Evolutionary conservation across 306 rosid species (phyloP), one percentile per base, ranked within the genome.

Genomic region (Quercus ilex): DNA sequence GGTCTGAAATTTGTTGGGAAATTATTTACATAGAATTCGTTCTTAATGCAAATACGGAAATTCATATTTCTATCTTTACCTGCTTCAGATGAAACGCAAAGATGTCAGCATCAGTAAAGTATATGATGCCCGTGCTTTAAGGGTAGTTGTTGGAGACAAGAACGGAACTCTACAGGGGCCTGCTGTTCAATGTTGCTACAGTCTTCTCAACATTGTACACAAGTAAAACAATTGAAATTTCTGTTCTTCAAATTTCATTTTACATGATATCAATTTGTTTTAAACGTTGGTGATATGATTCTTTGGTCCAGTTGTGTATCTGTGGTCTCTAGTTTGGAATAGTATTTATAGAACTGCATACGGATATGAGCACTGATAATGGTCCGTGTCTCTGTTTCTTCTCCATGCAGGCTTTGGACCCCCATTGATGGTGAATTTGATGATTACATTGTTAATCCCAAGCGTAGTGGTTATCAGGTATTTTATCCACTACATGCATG

Each of bases 391-490:
- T 62, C 60, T 68, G 20, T 84, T 65, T 77, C 18, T 65, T 33
- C 51, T 3, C 0, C n/a, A 28, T 81, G 70, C 85, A 94, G 99
- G 80, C 92, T 91, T 81, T 94, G 97, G 99, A 82, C 89, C 63
- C 97, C 99, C 4, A 92, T 91, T 79, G 97, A 94, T 83, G 97
- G 97, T 84, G 99, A 92, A 83, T 92, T 94, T 85, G 99, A 94
- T 82, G 99, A 94, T 88, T 94, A 94, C 82, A 90, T 94, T 69
- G 83, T 94, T 84, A 94, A 94, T 87, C 99, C 99, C 60, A 94
- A 94, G 86, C 91, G 92, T 71, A 94, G 99, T 85, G 99, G 99
- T 74, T 94, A 94, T 86, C 99, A 94, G 99, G 99, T 94, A 77
- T 71, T 71, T 63, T 81, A 58, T 67, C 53, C 49, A 28, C 80